phyloP scores from a whole-genome alignment of 2,329 filamentous ascomycete genomes.

The Venturia aucupariae region DNA sequence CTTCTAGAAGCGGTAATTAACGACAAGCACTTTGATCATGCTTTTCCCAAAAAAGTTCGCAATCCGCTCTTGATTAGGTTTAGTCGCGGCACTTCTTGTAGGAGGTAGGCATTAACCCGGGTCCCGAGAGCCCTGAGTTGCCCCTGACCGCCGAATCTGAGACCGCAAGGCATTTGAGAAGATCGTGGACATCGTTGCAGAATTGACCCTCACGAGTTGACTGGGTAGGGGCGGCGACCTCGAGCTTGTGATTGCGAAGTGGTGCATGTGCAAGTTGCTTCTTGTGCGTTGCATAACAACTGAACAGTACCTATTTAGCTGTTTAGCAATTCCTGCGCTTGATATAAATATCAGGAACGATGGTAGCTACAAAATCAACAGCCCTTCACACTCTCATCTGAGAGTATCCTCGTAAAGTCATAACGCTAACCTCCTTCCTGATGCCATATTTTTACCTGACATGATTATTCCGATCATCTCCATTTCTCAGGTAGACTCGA shows the following conservation, averaged over 20 bases:
- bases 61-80: neutral
- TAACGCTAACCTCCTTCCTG: neutral
- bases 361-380: neutral
- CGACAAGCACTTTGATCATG: neutral
- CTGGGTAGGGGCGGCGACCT: neutral
- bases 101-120: neutral
- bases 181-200: too few relatives aligned
- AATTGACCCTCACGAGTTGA: too few relatives aligned
- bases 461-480: neutral
- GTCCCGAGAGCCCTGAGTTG: neutral
- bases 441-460: neutral
- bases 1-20: neutral
- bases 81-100: neutral
- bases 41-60: neutral
- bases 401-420: neutral
- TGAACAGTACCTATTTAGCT: too few relatives aligned
- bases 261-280: too few relatives aligned
- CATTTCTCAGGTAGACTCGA: constrained; percentile 3
- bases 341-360: neutral
- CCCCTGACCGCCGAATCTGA: neutral
- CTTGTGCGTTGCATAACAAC: too few relatives aligned
- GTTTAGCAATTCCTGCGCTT: neutral
- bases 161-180: too few relatives aligned
- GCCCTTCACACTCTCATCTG: neutral
- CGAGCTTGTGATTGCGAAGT: too few relatives aligned